phyloP scores from a whole-genome alignment of 1,284 basidiomycete species.

The Sphaerobolus stellatus region DNA sequence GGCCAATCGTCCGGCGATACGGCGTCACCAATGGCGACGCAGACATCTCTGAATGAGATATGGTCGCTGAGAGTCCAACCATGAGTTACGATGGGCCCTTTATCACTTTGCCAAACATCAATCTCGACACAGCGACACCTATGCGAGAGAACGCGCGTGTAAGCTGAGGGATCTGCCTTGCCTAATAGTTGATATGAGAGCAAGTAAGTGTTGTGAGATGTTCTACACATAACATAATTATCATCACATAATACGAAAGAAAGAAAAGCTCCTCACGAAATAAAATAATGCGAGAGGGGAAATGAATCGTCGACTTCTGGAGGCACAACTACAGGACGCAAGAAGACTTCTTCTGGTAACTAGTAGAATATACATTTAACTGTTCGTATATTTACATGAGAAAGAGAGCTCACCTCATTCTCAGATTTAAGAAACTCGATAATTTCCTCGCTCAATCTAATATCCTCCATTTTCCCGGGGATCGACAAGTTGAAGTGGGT shows the following conservation, averaged over 20 bases:
- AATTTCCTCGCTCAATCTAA: slow-evolving; percentile 9
- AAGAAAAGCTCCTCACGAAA: slow-evolving; percentile 45
- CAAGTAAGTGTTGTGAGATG: slow-evolving; percentile 69
- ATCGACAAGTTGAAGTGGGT: slow-evolving; percentile 6
- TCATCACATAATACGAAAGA: background rate
- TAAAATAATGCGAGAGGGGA: slow-evolving; percentile 54
- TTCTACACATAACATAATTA: slow-evolving; percentile 30
- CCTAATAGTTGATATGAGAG: slow-evolving; percentile 60
- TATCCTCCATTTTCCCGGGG: background rate
- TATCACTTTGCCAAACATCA: slow-evolving; percentile 59
- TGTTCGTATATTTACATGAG: background rate
- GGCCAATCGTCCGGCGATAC: slow-evolving; percentile 49
- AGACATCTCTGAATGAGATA: slow-evolving; percentile 50
- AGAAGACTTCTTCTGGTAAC: slow-evolving; percentile 37
- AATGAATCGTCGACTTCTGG: slow-evolving; percentile 41
- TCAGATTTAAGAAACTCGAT: slow-evolving; percentile 4
- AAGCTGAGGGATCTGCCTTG: slow-evolving; percentile 51
- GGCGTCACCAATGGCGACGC: slow-evolving; percentile 48
- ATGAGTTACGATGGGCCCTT: slow-evolving; percentile 60
- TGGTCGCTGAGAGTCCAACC: slow-evolving; percentile 54
- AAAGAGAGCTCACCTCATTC: slow-evolving; percentile 1
- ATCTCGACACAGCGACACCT: slow-evolving; percentile 66
- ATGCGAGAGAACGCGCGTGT: slow-evolving; percentile 54
- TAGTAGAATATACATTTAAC: slow-evolving; percentile 16
- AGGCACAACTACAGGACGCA: slow-evolving; percentile 36